These are phyloP conservation scores for Penicillium occitanis DNA, from an alignment of 2,329 filamentous ascomycete genomes.

Conservation along the genomic window DNA sequence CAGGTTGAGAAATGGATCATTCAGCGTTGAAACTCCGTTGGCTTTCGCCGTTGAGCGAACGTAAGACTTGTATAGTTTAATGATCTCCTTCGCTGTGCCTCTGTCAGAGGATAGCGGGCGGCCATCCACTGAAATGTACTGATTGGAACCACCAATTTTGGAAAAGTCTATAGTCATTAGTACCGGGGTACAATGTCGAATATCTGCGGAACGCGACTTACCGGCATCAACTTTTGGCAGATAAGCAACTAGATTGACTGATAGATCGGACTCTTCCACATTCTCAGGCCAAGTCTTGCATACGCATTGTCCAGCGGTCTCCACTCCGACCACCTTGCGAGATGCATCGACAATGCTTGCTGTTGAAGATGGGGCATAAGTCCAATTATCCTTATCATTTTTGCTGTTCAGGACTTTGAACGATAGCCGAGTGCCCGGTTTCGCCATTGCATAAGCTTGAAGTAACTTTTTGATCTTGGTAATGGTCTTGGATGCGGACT, in stretches of 20 bases:
- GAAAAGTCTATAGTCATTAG: constrained; percentile 37
- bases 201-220: constrained; percentile 22
- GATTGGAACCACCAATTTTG: constrained; percentile 37
- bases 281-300: constrained; percentile 30
- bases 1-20: constrained; percentile 58
- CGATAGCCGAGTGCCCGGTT: constrained; percentile 56
- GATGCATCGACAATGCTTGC: constrained; percentile 54
- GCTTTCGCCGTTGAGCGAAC: constrained; percentile 40
- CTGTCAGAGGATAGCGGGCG: constrained; percentile 54
- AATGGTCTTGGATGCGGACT: constrained; percentile 51
- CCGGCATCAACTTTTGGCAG: constrained; percentile 49
- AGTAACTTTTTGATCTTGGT: constrained; percentile 54
- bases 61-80: constrained; percentile 52
- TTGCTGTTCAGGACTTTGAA: constrained; percentile 59
- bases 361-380: constrained; percentile 56
- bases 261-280: constrained; percentile 24
- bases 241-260: constrained; percentile 49
- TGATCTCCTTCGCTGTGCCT: constrained; percentile 56
- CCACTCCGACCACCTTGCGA: constrained; percentile 56
- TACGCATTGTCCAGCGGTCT: constrained; percentile 54
- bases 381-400: constrained; percentile 61
- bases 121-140: constrained; percentile 59
- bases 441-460: constrained; percentile 60
- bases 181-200: not conserved
- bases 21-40: constrained; percentile 31